Base-by-base conservation (phyloP, 768 basidiomycete genomes). In the Mycena kentingensis region DNA sequence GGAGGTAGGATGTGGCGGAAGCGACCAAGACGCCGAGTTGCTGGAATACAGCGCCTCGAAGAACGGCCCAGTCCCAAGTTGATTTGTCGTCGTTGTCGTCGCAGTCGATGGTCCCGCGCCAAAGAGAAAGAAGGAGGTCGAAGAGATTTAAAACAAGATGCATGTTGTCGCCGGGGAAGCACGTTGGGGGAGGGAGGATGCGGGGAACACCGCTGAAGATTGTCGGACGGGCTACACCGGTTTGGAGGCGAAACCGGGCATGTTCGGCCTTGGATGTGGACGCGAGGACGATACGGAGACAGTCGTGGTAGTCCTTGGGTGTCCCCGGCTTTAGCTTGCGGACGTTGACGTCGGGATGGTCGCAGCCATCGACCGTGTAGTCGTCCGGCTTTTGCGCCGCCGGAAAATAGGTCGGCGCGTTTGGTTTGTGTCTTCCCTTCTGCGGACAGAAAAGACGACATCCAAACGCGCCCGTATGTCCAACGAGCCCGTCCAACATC, bases 361-460 rank as follows among this genome's bases (percentile, higher is more conserved):
- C 25, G 46, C 67, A 61, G 27, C 66, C 24, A 0, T 41, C 34
- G 3, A 68, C 63, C 7, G 41, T 36, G n/a, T 63, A 63, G 11
- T 68, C 45, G 25, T 60, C 39, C 0, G 72, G 73, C 4, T 56
- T 41, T 0, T 66, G 46, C 3, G 65, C 65, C 3, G 64, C 69
- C 0, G 70, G 65, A 49, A 65, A 73, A 50, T 76, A 77, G 31
- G 73, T 71, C 0, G 51, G 49, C 16, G 29, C 58, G 2, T 29
- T 44, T 4, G 54, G 63, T 52, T 73, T 72, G 27, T 62, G 65
- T 0, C 63, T 59, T n/a, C 73, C 73, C 31, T 56, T 62, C 11
- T 73, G 41, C 2, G 47, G 19, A 49, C 72, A 75, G 11, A 62
- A 63, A 13, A 68, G 47, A 0, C 67, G 62, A 44, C 78, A 81